These are phyloP conservation scores for Colletotrichum spaethianum DNA, from an alignment of 2,329 filamentous ascomycete genomes.

Conservation along the genomic window DNA sequence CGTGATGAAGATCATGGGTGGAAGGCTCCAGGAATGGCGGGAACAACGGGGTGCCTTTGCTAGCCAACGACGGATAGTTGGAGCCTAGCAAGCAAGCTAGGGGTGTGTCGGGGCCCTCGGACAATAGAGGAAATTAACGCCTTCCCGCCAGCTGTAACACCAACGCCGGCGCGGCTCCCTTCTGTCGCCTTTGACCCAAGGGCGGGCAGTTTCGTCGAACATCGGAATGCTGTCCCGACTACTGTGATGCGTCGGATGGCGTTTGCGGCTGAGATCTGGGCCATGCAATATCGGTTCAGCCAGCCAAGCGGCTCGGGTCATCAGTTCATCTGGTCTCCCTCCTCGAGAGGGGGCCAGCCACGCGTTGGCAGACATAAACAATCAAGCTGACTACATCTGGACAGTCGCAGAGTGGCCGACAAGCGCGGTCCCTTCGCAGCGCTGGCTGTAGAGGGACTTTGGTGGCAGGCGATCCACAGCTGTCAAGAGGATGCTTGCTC, in stretches of 20 bases:
- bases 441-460: slow-evolving; percentile 20
- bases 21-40: slow-evolving; percentile 13
- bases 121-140: slow-evolving; percentile 29
- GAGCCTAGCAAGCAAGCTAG: slow-evolving; percentile 24
- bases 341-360: background rate
- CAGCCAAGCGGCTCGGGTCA: slow-evolving; percentile 18
- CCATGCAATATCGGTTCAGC: slow-evolving; percentile 5
- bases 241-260: slow-evolving; percentile 32
- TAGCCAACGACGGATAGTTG: slow-evolving; percentile 11
- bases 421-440: slow-evolving; percentile 2
- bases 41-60: slow-evolving; percentile 3
- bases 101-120: slow-evolving; percentile 18
- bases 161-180: slow-evolving; percentile 25
- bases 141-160: slow-evolving; percentile 7
- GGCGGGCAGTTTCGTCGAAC: slow-evolving; percentile 6
- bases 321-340: slow-evolving; percentile 12
- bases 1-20: slow-evolving; percentile 3
- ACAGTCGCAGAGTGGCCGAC: background rate
- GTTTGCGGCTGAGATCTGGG: slow-evolving; percentile 38
- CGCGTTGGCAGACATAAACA: background rate
- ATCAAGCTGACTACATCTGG: slow-evolving; percentile 12
- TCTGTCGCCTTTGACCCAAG: slow-evolving; percentile 25
- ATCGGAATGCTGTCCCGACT: slow-evolving; percentile 16
- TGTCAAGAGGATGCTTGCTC: slow-evolving; percentile 1
- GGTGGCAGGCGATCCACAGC: background rate